A percentile compares a stretch with the other conserved stretches of the same genome.
phyloP scores from a whole-genome alignment of 2,329 filamentous ascomycete genomes.

The Hymenoscyphus linearis region DNA sequence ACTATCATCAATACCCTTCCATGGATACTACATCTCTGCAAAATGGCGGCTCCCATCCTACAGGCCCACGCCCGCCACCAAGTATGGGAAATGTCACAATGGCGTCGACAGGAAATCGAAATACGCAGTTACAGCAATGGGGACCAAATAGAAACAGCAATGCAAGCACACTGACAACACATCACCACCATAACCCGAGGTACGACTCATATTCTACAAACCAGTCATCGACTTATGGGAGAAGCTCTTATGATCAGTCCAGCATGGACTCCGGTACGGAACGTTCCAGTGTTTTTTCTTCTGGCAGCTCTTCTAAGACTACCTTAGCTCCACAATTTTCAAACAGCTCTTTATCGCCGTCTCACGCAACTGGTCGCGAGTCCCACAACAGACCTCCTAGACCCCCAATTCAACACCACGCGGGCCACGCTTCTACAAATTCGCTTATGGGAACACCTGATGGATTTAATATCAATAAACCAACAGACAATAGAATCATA shows the following conservation, averaged over 20 bases:
- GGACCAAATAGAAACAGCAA: conserved; percentile 52
- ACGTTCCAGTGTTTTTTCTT: conserved; percentile 50
- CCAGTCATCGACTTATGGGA: conserved; percentile 27
- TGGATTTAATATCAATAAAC: conserved; percentile 60
- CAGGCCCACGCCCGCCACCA: conserved; percentile 56
- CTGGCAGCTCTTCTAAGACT: conserved; percentile 48
- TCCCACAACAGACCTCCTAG: conserved; percentile 51
- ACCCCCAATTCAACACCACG: conserved; percentile 34
- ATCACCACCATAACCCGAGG: conserved; percentile 46
- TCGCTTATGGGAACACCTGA: conserved; percentile 21
- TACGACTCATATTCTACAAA: conserved; percentile 57
- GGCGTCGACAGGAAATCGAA: conserved; percentile 62
- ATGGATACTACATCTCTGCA: conserved; percentile 52
- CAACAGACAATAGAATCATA: conserved; percentile 74
- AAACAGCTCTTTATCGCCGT: conserved; percentile 42
- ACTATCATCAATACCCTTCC: conserved; percentile 86
- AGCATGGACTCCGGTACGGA: conserved; percentile 59
- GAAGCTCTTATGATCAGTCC: conserved; percentile 56
- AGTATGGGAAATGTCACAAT: conserved; percentile 61
- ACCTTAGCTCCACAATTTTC: conserved; percentile 52
- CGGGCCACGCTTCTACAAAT: conserved; percentile 22
- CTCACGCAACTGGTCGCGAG: conserved; percentile 36
- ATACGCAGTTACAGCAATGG: conserved; percentile 75
- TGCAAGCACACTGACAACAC: conserved; percentile 38
- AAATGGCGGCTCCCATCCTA: conserved; percentile 49